A percentile compares a stretch with the other conserved stretches of the same genome.
These are phyloP conservation scores for Russula ochroleuca DNA, from an alignment of 768 basidiomycete species.

Conservation along the genomic window DNA sequence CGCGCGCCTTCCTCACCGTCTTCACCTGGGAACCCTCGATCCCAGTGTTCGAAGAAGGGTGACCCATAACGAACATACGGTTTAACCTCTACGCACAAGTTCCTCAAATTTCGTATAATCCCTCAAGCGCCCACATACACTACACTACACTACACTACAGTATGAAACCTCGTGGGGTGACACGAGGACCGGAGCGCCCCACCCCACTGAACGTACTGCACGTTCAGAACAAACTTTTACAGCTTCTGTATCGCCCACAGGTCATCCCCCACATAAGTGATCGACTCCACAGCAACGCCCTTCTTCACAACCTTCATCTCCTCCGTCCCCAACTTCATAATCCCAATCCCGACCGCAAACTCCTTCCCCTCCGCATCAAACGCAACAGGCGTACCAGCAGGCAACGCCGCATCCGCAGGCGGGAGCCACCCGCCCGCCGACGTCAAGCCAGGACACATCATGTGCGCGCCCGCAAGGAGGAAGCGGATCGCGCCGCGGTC, in stretches of 20 bases:
- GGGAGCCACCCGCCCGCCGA: constrained; percentile 89
- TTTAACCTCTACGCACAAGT: constrained; percentile 16
- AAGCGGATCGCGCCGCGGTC: constrained; percentile 99
- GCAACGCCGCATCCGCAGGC: constrained; percentile 59
- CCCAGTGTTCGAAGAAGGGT: background rate
- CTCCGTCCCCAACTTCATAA: constrained; percentile 77
- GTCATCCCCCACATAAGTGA: constrained; percentile 85
- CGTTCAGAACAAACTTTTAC: background rate
- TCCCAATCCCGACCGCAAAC: constrained; percentile 80
- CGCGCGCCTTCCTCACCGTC: too few species aligned
- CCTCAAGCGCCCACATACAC: too few species aligned
- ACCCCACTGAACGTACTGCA: too few species aligned
- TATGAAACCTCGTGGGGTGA: too few species aligned
- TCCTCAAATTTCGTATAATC: too few species aligned
- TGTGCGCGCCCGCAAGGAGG: constrained; percentile 86
- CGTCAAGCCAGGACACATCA: constrained; percentile 97
- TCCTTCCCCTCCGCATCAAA: constrained; percentile 96
- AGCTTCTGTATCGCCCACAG: constrained; percentile 69
- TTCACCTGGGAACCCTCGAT: background rate
- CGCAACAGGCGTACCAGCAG: constrained; percentile 75
- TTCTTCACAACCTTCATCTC: constrained; percentile 90
- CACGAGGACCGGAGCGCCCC: too few species aligned
- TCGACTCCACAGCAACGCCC: constrained; percentile 82
- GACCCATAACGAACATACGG: background rate
- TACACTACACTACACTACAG: too few species aligned